Percentiles rank a stretch among this genome's conserved stretches.
Conservation (phyloP, 768 basidiomycete genomes). For the Porphyrellus cyaneotinctus region DNA sequence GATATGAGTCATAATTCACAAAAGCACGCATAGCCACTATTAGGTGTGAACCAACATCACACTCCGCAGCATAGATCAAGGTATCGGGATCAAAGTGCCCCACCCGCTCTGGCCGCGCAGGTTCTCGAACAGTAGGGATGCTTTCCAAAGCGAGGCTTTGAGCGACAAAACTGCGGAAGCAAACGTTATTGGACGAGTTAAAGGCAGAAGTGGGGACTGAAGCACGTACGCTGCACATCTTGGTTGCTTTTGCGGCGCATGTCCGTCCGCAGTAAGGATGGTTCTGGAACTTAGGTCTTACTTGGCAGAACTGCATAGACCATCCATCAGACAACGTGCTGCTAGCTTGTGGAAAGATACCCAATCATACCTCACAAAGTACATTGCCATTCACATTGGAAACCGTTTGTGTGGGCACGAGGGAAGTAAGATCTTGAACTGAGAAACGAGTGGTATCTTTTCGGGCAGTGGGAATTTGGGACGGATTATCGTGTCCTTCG, state of each 20-base stretch:
- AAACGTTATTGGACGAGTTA: not conserved
- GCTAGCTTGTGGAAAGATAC: not conserved
- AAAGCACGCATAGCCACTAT: not conserved
- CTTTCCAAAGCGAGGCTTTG: slow-evolving; percentile 31
- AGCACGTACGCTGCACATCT: slow-evolving; percentile 26
- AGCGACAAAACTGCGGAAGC: slow-evolving; percentile 24
- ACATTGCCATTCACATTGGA: slow-evolving; percentile 3
- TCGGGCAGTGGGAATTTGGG: slow-evolving; percentile 25
- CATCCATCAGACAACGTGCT: slow-evolving; percentile 6
- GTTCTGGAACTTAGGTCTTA: slow-evolving; percentile 54
- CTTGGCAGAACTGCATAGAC: slow-evolving; percentile 45
- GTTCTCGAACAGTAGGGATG: slow-evolving; percentile 34
- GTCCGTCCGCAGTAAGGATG: slow-evolving; percentile 64
- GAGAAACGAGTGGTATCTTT: slow-evolving; percentile 30
- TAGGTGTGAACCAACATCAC: not conserved
- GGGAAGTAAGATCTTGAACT: slow-evolving; percentile 30
- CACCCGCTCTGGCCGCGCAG: slow-evolving; percentile 25
- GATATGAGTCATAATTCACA: slow-evolving; percentile 23
- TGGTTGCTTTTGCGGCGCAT: slow-evolving; percentile 48
- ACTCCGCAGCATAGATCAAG: not conserved
- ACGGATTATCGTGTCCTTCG: slow-evolving; percentile 25
- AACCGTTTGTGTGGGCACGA: slow-evolving; percentile 9
- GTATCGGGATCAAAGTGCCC: slow-evolving; percentile 9
- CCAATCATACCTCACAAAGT: slow-evolving; percentile 30
- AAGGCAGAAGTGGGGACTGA: not conserved